phyloP scores from a whole-genome alignment of 129 eudicot genomes.

The Tagetes erecta region DNA sequence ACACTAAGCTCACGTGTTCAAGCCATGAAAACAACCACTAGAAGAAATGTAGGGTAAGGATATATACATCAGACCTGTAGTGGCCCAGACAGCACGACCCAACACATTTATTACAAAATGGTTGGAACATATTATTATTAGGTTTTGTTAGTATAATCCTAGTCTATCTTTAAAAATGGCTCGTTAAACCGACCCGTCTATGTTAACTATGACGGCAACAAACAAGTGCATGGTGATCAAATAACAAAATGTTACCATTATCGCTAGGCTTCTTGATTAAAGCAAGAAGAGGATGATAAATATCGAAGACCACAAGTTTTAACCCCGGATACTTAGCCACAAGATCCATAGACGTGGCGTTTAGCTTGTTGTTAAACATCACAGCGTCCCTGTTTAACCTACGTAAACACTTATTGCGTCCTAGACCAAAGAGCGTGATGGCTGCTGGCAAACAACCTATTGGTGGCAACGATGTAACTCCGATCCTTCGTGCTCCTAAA shows the following conservation, averaged over 20 bases:
- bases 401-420: constrained; percentile 54
- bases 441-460: constrained; percentile 84
- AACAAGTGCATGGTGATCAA: neutral
- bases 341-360: constrained; percentile 48
- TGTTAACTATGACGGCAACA: no score
- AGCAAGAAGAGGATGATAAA: constrained; percentile 66
- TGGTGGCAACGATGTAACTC: constrained; percentile 75
- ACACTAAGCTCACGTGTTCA: no score
- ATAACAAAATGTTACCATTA: neutral
- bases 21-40: no score
- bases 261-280: constrained; percentile 40
- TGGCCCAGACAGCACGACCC: no score
- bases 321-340: constrained; percentile 40
- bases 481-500: constrained; percentile 68
- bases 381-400: constrained; percentile 57
- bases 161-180: no score
- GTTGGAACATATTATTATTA: no score
- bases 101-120: no score
- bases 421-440: constrained; percentile 64
- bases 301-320: constrained; percentile 71
- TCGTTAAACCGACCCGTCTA: no score
- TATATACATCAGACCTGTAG: no score
- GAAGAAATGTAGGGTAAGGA: no score
- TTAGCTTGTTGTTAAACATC: constrained; percentile 62
- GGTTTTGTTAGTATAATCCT: no score